Base-by-base conservation (phyloP, 129 eudicot genomes). In the Cynara cardunculus region DNA sequence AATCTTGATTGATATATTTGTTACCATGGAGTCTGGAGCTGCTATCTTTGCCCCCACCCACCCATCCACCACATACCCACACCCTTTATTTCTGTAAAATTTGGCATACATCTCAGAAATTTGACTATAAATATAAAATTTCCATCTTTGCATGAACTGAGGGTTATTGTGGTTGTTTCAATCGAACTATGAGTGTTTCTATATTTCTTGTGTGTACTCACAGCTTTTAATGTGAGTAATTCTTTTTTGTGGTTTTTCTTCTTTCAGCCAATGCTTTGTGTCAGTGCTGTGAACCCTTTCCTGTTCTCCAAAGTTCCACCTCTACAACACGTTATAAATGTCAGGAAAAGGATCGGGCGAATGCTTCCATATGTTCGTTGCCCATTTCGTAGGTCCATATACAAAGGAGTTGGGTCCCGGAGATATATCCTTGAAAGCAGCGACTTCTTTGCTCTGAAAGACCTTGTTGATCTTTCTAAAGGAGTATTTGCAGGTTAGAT, bases 251-350 rank as follows among this genome's bases (percentile, higher is more conserved):
- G 27, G 32, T 72, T 21, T 30, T 53, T 16, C 25, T 18, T 74
- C 19, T 83, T 84, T 84, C 97, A 95, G 99, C 99, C 99, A 46
- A 92, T 95, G 99, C 97, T 95, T 49, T 95, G 99, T 87, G 99
- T 95, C 64, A 88, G 97, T 49, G 99, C 99, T 35, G 94, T 91
- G 28, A 95, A 95, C 77, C 97, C 99, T 4, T 86, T 83, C 65
- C 89, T 95, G 44, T 88, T 92, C 82, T 82, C 99, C 24, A 92
- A 88, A 82, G 96, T 95, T 53, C 93, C 94, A 75, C 89, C 97
- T 18, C 86, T 95, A 69, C 97, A 89, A 75, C 97, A 86, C 69
- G 97, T 92, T 67, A 88, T 89, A 46, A 88, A 89, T 87, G 79
- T 89, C 24, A 85, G 99, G 80, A 95, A 84, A 83, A 91, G 88